Base-by-base conservation (phyloP, 176 grass and related monocot species). In the Juncus effusus region DNA sequence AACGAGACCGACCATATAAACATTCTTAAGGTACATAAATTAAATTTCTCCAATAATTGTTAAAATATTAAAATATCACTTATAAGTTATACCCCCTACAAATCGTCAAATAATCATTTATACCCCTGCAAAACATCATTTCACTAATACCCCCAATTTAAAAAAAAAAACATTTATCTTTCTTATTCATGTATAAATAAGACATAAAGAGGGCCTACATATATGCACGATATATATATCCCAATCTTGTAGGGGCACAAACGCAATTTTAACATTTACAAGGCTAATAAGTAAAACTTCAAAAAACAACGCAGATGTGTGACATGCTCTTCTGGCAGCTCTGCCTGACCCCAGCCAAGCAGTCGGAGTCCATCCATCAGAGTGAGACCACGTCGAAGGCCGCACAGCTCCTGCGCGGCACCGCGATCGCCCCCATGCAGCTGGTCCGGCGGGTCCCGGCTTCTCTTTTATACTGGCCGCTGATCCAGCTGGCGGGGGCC, bases 1-100 rank as follows among this genome's bases (percentile, higher is more conserved):
- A 99, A 93, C 51, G 94, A 99, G 78, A 92, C 82, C 16, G 85
- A 99, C 54, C 85, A 99, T 86, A 99, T 93, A 63, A 99, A 91
- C 72, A 99, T 99, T 69, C 79, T 99, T 62, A 99, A 99, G 94
- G 94, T 99, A 83, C 68, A 58, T 77, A 65, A 36, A 47, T 47
- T 47, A 47, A 47, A 47, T 64, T 56, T 62, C 15, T 16, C 69
- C 69, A 37, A 75, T 28, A 28, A 28, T 28, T 28, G 19, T 28
- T 28, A 28, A 28, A 28, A 28, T 28, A 28, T 28, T 28, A 28
- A 47, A 47, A 47, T 47, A 47, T 47, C 28, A 55, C 28, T 53
- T 40, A 52, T 36, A 69, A n/a, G n/a, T n/a, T n/a, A n/a, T n/a
- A n/a, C n/a, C 49, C 49, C 45, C 9, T 19, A 7, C 50, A 52